Conservation (phyloP, 2,329 filamentous ascomycete genomes). For the Colletotrichum filicis region DNA sequence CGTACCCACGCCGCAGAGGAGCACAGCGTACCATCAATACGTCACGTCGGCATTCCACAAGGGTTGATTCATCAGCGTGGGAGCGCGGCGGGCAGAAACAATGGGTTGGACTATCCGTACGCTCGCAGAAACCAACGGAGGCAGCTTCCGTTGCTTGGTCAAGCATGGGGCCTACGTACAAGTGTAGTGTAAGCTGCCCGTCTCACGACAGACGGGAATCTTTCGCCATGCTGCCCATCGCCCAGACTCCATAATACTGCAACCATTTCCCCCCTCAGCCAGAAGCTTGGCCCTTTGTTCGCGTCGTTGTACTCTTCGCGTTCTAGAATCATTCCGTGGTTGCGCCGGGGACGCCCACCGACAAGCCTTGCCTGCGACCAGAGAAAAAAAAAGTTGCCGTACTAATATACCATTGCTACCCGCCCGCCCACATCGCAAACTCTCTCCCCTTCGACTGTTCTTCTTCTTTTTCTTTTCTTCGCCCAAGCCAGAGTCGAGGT, state of each 20-base stretch:
- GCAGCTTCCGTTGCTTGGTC: conserved; percentile 4
- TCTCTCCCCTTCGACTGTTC: not conserved
- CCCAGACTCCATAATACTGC: conserved; percentile 27
- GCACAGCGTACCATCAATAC: conserved; percentile 9
- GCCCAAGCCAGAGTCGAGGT: not conserved
- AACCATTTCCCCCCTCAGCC: not conserved
- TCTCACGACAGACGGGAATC: conserved; percentile 8
- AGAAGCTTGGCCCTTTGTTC: not conserved
- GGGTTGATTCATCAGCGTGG: not conserved
- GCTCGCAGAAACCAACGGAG: not conserved
- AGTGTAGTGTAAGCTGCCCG: not conserved
- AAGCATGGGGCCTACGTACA: not conserved
- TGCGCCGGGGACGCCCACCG: conserved; percentile 27
- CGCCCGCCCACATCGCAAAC: not conserved
- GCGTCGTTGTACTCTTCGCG: not conserved
- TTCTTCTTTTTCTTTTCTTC: not conserved
- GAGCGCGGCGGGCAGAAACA: too few relatives aligned
- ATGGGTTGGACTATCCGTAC: not conserved
- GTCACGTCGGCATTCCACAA: conserved; percentile 10
- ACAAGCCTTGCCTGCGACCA: conserved; percentile 1
- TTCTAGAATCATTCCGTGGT: conserved; percentile 26
- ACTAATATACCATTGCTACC: not conserved
- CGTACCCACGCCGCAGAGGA: not conserved
- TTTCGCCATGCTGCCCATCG: conserved; percentile 10
- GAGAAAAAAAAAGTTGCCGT: not conserved